Evolutionary conservation across 176 grass and related monocot genomes (phyloP).

Genomic region (Lolium perenne): DNA sequence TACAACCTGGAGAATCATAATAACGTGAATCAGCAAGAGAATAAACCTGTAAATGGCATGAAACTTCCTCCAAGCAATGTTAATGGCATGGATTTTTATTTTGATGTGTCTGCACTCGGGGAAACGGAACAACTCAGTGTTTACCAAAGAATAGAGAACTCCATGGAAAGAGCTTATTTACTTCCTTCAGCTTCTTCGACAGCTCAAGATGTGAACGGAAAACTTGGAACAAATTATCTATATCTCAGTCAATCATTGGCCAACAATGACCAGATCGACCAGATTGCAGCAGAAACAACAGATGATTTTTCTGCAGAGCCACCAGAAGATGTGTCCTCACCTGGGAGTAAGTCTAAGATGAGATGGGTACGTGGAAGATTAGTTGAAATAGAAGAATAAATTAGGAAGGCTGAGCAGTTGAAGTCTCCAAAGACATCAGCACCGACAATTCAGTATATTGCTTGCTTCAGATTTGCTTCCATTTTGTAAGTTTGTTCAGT

Average conservation of each 20-base stretch:
- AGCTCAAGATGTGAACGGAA: constrained; percentile 37
- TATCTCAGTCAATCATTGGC: constrained; percentile 21
- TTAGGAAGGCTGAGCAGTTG: background rate
- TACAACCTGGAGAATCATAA: constrained; percentile 12
- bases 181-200: constrained; percentile 50
- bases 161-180: constrained; percentile 49
- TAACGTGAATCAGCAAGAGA: constrained; percentile 32
- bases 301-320: constrained; percentile 4
- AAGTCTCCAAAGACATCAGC: background rate
- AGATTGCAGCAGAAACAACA: constrained; percentile 27
- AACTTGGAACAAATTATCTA: constrained; percentile 42
- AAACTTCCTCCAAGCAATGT: constrained; percentile 31
- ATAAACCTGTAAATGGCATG: constrained; percentile 59
- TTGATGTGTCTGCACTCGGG: constrained; percentile 34
- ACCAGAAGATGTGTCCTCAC: constrained; percentile 12
- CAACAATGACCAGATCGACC: constrained; percentile 22
- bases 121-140: constrained; percentile 42
- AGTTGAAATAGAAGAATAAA: constrained; percentile 48
- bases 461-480: constrained; percentile 18
- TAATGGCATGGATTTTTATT: constrained; percentile 45
- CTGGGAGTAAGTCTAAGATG: constrained; percentile 48
- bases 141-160: constrained; percentile 46
- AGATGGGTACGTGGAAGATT: constrained; percentile 72
- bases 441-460: constrained; percentile 1
- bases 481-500: constrained; percentile 18